Conservation (phyloP, 2,329 filamentous ascomycete genomes). For the Aspergillus hortae region DNA sequence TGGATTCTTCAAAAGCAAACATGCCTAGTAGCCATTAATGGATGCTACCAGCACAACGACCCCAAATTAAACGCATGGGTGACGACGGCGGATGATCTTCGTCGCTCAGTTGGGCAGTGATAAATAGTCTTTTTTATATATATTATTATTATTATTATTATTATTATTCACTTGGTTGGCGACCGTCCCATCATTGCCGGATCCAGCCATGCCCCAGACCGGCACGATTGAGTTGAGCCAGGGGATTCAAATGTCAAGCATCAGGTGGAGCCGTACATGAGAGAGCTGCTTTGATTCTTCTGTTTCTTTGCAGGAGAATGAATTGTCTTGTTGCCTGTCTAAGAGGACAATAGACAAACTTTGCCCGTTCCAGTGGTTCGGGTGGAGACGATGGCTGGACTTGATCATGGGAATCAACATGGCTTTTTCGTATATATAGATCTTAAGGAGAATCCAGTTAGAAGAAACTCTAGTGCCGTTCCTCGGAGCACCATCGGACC, state of each 20-base stretch:
- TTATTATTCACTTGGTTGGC: neutral
- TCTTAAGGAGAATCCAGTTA: neutral
- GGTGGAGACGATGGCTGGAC: neutral
- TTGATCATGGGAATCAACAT: neutral
- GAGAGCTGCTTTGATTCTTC: too few relatives aligned
- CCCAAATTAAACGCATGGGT: constrained; percentile 6
- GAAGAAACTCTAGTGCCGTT: neutral
- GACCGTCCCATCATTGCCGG: neutral
- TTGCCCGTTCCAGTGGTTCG: neutral
- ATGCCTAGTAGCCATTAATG: neutral
- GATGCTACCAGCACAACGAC: neutral
- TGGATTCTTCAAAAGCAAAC: neutral
- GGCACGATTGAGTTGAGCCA: neutral
- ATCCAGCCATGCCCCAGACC: neutral
- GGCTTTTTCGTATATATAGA: neutral
- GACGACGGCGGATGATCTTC: constrained; percentile 10
- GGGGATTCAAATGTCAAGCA: neutral
- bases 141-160: neutral
- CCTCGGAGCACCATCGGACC: neutral
- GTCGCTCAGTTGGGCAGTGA: constrained; percentile 3
- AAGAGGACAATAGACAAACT: too few relatives aligned
- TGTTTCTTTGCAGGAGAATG: too few relatives aligned
- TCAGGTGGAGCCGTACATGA: too few relatives aligned
- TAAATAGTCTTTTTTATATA: neutral
- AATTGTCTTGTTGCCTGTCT: too few relatives aligned